Conservation (phyloP, 108 stramenopile species). For the Skeletonema tropicum region DNA sequence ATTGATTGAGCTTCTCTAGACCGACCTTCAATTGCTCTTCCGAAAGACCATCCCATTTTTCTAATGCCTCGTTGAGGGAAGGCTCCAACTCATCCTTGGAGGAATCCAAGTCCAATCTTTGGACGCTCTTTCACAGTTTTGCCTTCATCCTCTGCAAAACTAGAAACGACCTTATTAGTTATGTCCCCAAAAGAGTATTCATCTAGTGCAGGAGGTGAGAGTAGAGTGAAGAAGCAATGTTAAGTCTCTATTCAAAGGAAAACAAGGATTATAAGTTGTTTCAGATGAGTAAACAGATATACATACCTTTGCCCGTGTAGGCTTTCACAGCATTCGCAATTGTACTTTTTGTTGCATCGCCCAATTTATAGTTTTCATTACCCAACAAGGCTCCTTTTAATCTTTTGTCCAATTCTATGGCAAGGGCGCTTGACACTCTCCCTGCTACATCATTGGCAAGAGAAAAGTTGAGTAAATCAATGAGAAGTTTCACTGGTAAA, state of each 20-base stretch:
- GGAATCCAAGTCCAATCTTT: constrained; percentile 20
- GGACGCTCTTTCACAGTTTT: constrained; percentile 6
- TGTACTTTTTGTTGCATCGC: constrained; percentile 40
- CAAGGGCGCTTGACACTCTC: constrained; percentile 24
- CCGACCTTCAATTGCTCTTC: constrained; percentile 23
- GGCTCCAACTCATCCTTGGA: constrained; percentile 14
- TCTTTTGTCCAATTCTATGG: constrained; percentile 44
- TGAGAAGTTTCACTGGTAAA: constrained; percentile 36
- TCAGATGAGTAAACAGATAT: background rate
- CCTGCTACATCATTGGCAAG: constrained; percentile 38
- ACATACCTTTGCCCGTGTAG: constrained; percentile 41
- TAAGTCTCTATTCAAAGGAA: background rate
- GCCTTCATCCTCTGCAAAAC: constrained; percentile 12
- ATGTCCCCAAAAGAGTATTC: constrained; percentile 43
- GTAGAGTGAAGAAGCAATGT: background rate
- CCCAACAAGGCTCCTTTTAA: constrained; percentile 45
- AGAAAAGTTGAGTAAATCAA: constrained; percentile 40
- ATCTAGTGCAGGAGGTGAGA: background rate
- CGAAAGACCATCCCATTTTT: constrained; percentile 32
- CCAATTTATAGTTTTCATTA: constrained; percentile 45
- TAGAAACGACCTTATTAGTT: constrained; percentile 34
- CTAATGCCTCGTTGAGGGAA: constrained; percentile 21
- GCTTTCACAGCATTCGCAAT: constrained; percentile 26
- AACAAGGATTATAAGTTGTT: background rate
- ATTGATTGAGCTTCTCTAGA: constrained; percentile 27